Evolutionary conservation across 345 rosid genomes (phyloP), one percentile per base, ranked within the genome.

Genomic region (Litchi chinensis): DNA sequence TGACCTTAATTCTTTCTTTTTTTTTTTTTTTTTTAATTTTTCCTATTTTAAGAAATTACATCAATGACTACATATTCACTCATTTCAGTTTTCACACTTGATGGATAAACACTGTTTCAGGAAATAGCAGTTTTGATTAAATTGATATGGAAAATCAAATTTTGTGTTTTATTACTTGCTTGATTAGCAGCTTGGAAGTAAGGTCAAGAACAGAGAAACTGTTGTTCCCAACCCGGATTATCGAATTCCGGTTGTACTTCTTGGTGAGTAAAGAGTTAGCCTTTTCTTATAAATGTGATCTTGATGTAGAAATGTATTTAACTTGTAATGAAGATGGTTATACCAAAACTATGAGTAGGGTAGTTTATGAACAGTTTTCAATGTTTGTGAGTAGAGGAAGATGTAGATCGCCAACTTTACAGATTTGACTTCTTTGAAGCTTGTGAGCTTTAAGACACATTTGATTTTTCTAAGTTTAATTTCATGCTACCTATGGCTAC

Each of bases 191-290:
- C 87, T 90, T 78, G 90, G 90, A 79, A 83, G 81, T 76, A 84
- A 80, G 76, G 87, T 77, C 70, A 79, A 81, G 56, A 83, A 82
- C 82, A 86, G 80, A 80, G 88, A 89, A 72, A 87, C 88, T 44
- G 91, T 91, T 56, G 65, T 90, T 86, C 95, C 91, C 0, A 90
- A 87, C 43, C 95, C 93, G 8, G 93, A 89, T 82, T 90, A 89
- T 82, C 83, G 89, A 75, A 89, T 91, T 67, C 91, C 91, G 0
- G 37, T 85, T 75, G 87, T 91, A 70, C 82, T 90, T 13, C 90
- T 90, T 10, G 93, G 93, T 91, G 41, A 24, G 84, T 82, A 24
- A 44, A 16, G 40, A 75, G 22, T 63, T 32, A 3, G 5, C 52
- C 10, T 0, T 44, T 64, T 26, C 50, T 43, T 10, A 43, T 7